Evolutionary conservation across 208 protist genomes (phyloP).

Genomic region (Leishmania gerbilli): DNA sequence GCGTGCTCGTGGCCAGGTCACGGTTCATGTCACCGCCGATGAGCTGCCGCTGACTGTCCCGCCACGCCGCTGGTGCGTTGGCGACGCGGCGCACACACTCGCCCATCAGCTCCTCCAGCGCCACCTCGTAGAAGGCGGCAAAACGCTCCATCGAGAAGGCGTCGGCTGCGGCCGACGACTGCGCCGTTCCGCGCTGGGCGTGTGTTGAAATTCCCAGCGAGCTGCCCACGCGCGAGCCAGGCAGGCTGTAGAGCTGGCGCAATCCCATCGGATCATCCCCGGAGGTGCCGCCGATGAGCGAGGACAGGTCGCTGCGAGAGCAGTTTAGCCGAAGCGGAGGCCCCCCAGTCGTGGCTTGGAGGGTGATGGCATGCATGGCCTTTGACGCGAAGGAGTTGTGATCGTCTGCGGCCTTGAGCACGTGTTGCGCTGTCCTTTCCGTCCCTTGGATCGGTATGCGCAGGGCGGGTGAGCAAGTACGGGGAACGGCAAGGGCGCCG

Average conservation of each 20-base stretch:
- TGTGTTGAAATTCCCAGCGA: slow-evolving; percentile 9
- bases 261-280: slow-evolving; percentile 30
- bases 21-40: slow-evolving; percentile 34
- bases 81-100: slow-evolving; percentile 72
- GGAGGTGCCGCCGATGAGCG: background rate
- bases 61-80: slow-evolving; percentile 38
- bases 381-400: slow-evolving; percentile 8
- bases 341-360: background rate
- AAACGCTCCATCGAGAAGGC: slow-evolving; percentile 54
- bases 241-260: slow-evolving; percentile 32
- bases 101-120: slow-evolving; percentile 71
- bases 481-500: background rate
- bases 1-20: slow-evolving; percentile 34
- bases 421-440: background rate
- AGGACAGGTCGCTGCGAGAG: slow-evolving; percentile 13
- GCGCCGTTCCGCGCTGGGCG: background rate
- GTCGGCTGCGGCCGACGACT: background rate
- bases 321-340: background rate
- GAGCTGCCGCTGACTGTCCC: slow-evolving; percentile 27
- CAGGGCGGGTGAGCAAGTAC: background rate
- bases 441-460: background rate
- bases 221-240: slow-evolving; percentile 21
- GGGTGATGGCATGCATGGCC: slow-evolving; percentile 26
- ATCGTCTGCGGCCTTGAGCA: background rate
- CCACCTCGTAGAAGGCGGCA: slow-evolving; percentile 71